phyloP scores from a whole-genome alignment of 352 stramenopile species.

The Phytopythium kandeliae region DNA sequence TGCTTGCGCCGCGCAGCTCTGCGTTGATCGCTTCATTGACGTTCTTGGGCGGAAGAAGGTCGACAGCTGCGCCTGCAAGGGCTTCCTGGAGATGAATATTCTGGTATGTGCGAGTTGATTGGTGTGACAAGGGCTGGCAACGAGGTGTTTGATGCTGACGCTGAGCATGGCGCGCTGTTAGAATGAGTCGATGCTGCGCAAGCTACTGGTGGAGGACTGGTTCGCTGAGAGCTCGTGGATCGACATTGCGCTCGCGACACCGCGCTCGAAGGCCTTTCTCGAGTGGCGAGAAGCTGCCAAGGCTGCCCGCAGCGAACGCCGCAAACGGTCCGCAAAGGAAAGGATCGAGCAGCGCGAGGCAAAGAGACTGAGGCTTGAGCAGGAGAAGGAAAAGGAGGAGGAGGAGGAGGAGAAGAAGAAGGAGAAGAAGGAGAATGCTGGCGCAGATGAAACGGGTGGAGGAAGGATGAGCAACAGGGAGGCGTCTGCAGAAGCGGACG shows the following conservation, averaged over 20 bases:
- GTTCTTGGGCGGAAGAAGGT: conserved; percentile 52
- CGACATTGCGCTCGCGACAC: conserved; percentile 36
- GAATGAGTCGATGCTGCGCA: conserved; percentile 49
- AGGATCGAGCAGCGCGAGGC: conserved; percentile 29
- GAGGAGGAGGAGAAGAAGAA: neutral
- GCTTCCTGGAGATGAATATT: conserved; percentile 78
- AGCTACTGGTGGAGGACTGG: conserved; percentile 69
- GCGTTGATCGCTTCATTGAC: conserved; percentile 71
- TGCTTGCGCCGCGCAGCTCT: conserved; percentile 18
- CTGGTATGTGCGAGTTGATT: conserved; percentile 31
- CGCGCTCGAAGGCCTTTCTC: conserved; percentile 51
- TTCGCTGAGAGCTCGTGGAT: conserved; percentile 52
- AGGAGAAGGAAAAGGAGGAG: conserved; percentile 1
- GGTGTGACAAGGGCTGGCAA: neutral
- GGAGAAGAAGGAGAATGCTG: neutral
- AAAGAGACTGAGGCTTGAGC: conserved; percentile 32
- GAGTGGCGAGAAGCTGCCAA: conserved; percentile 67
- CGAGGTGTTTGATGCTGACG: neutral
- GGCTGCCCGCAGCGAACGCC: conserved; percentile 39
- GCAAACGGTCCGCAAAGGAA: conserved; percentile 56
- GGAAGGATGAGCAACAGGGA: neutral
- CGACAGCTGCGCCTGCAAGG: conserved; percentile 33
- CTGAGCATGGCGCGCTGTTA: conserved; percentile 7
- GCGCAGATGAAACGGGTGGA: neutral
- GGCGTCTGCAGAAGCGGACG: neutral